phyloP scores from a whole-genome alignment of 1,284 basidiomycete genomes.

The Puccinia coronata region DNA sequence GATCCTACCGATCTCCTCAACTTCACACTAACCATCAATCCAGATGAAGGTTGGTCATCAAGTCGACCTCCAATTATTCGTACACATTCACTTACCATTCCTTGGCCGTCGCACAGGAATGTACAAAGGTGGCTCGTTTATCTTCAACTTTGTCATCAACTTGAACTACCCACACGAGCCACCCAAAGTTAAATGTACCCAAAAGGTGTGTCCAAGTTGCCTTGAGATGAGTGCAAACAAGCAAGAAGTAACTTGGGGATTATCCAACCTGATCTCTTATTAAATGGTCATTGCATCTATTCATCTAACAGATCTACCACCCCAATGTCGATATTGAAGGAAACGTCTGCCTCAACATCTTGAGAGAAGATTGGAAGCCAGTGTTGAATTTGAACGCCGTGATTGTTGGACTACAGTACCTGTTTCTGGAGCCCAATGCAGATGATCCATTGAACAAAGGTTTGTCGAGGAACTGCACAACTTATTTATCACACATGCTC shows the following conservation, averaged over 20 bases:
- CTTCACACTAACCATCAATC: constrained; percentile 90
- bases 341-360: constrained; percentile 90
- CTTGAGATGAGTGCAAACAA: not conserved
- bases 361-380: constrained; percentile 99
- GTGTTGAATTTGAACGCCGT: constrained; percentile 95
- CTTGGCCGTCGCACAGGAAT: constrained; percentile 68
- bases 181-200: constrained; percentile 96
- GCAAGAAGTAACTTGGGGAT: not conserved
- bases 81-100: not conserved
- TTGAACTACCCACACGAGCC: constrained; percentile 98
- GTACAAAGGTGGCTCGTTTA: constrained; percentile 93
- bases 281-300: constrained; percentile 33
- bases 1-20: constrained; percentile 91
- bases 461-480: constrained; percentile 59
- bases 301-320: constrained; percentile 82
- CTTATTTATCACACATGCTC: not conserved
- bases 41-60: constrained; percentile 82
- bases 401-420: constrained; percentile 95
- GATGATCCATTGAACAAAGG: constrained; percentile 99
- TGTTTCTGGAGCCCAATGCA: constrained; percentile 97
- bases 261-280: not conserved
- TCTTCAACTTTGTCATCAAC: constrained; percentile 93
- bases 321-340: constrained; percentile 97
- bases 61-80: not conserved
- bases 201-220: constrained; percentile 69